Evolutionary conservation across 129 eudicot genomes (phyloP).

Genomic region (Daucus carota): DH1_v3.0 NC_030383.2:3343001-3343500

Average conservation of each 20-base stretch:
- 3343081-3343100: conserved; percentile 56
- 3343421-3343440: not conserved
- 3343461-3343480: not conserved
- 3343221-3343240: conserved; percentile 37
- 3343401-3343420: not conserved
- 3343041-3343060: conserved; percentile 9
- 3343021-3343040: conserved; percentile 6
- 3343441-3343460: not conserved
- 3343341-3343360: conserved; percentile 20
- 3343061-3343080: conserved; percentile 42
- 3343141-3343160: conserved; percentile 1
- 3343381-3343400: conserved; percentile 1
- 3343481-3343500: conserved; percentile 16
- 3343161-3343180: not conserved
- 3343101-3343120: conserved; percentile 17
- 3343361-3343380: not conserved
- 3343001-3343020: not conserved
- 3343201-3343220: conserved; percentile 55
- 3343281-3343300: conserved; percentile 15
- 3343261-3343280: conserved; percentile 5
- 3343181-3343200: conserved; percentile 43
- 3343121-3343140: not conserved
- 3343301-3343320: conserved; percentile 13
- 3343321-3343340: not conserved
- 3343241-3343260: conserved; percentile 12